phyloP scores from a whole-genome alignment of 768 basidiomycete genomes.

The Mycena pura region DNA sequence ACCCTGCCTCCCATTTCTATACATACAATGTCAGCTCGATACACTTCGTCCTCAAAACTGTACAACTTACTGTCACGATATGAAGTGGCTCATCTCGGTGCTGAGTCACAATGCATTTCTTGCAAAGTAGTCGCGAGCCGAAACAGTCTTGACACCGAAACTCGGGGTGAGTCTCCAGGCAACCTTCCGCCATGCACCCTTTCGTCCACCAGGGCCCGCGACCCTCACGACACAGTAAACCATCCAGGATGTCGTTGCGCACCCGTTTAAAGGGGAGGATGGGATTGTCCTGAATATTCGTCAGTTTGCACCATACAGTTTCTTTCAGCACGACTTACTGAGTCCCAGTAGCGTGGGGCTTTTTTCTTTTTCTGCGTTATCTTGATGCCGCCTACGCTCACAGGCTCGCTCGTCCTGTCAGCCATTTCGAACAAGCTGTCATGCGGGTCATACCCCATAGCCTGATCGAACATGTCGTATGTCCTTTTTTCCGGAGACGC shows the following conservation, averaged over 20 bases:
- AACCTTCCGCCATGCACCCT: no score
- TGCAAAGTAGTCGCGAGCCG: no score
- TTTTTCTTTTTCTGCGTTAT: neutral
- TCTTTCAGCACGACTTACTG: neutral
- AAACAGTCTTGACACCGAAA: no score
- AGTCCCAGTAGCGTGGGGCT: neutral
- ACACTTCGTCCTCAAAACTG: no score
- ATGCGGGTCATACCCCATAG: neutral
- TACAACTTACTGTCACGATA: no score
- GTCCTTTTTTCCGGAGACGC: neutral
- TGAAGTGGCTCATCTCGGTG: no score
- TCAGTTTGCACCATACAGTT: no score
- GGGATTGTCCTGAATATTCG: neutral
- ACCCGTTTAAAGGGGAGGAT: neutral
- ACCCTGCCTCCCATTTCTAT: no score
- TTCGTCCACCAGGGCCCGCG: conserved; percentile 16
- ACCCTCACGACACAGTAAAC: conserved; percentile 22
- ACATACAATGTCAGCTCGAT: no score
- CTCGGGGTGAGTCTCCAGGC: no score
- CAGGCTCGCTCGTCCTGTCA: neutral
- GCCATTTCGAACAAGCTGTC: neutral
- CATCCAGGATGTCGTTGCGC: conserved; percentile 23
- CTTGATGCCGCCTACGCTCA: neutral
- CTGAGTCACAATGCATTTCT: no score
- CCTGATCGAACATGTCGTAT: neutral